Conservation (phyloP, 2,329 filamentous ascomycete species). For the Neonectria neomacrospora region DNA sequence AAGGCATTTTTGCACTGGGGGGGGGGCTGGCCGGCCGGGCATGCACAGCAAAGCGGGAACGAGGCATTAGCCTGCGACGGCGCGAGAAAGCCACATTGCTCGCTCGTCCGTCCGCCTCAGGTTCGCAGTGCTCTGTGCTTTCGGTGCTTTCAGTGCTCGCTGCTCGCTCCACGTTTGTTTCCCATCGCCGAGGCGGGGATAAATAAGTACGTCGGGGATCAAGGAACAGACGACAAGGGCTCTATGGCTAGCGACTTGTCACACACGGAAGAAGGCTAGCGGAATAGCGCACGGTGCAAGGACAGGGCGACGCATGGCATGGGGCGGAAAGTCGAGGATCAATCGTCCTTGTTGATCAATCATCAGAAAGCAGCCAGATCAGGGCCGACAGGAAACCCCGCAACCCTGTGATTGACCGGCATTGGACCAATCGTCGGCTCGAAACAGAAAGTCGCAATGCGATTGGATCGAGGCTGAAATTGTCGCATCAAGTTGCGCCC, state of each 20-base stretch:
- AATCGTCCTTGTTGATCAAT: conserved; percentile 19
- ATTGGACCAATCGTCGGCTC: conserved; percentile 42
- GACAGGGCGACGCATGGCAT: conserved; percentile 11
- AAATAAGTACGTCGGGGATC: conserved; percentile 18
- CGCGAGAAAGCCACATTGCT: conserved; percentile 31
- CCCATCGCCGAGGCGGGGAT: conserved; percentile 23
- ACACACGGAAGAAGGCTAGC: conserved; percentile 27
- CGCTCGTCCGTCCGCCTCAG: not conserved
- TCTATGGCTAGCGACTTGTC: conserved; percentile 26
- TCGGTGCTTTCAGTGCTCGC: conserved; percentile 4
- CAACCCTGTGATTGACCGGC: conserved; percentile 45
- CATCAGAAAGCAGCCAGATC: conserved; percentile 18
- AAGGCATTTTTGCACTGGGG: conserved; percentile 35
- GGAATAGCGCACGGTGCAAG: conserved; percentile 22
- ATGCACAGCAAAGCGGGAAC: conserved; percentile 43
- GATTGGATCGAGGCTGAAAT: conserved; percentile 45
- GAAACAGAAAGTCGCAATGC: conserved; percentile 27
- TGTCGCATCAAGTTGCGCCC: conserved; percentile 29
- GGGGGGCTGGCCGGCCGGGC: conserved; percentile 38
- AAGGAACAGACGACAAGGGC: conserved; percentile 9
- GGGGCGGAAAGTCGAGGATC: conserved; percentile 7
- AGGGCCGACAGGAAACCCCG: conserved; percentile 37
- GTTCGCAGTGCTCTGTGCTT: not conserved
- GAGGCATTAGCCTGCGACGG: conserved; percentile 42
- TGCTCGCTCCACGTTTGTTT: conserved; percentile 35